Percentiles rank a stretch among this genome's conserved stretches.
phyloP scores from a whole-genome alignment of 495 filamentous ascomycete species.

The Parmelia sp. region DNA sequence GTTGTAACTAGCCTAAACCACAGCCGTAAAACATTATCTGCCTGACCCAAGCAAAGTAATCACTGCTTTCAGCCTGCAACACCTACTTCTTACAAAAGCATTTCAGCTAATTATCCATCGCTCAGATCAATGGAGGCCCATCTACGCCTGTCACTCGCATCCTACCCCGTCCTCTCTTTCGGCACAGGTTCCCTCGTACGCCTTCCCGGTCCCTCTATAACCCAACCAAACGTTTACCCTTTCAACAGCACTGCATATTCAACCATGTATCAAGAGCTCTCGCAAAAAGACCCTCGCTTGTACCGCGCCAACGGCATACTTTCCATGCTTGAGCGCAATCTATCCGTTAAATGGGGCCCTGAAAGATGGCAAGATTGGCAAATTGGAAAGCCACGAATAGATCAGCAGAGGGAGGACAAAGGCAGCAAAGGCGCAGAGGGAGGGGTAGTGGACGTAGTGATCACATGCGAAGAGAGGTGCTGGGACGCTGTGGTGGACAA shows the following conservation, averaged over 20 bases:
- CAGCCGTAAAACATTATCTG: neutral
- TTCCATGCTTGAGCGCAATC: slow-evolving; percentile 92
- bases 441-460: slow-evolving; percentile 87
- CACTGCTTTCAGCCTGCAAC: neutral
- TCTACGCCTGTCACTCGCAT: slow-evolving; percentile 71
- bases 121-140: slow-evolving; percentile 93
- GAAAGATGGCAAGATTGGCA: slow-evolving; percentile 99
- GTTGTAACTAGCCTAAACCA: neutral
- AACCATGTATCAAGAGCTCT: slow-evolving; percentile 83
- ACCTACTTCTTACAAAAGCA: neutral
- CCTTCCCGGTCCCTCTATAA: slow-evolving; percentile 83
- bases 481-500: slow-evolving; percentile 99
- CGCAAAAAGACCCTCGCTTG: slow-evolving; percentile 74
- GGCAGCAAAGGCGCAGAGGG: slow-evolving; percentile 77
- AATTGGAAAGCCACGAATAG: slow-evolving; percentile 72
- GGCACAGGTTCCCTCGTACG: slow-evolving; percentile 94
- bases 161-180: slow-evolving; percentile 96
- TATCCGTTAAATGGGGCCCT: slow-evolving; percentile 85
- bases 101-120: neutral
- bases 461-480: slow-evolving; percentile 96
- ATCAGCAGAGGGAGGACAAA: slow-evolving; percentile 52
- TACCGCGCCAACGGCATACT: slow-evolving; percentile 89
- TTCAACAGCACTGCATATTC: slow-evolving; percentile 95
- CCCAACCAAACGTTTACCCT: slow-evolving; percentile 90
- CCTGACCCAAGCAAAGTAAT: neutral